Conservation (phyloP, 78 protist species). For the Dictyostelium citrinum region DNA sequence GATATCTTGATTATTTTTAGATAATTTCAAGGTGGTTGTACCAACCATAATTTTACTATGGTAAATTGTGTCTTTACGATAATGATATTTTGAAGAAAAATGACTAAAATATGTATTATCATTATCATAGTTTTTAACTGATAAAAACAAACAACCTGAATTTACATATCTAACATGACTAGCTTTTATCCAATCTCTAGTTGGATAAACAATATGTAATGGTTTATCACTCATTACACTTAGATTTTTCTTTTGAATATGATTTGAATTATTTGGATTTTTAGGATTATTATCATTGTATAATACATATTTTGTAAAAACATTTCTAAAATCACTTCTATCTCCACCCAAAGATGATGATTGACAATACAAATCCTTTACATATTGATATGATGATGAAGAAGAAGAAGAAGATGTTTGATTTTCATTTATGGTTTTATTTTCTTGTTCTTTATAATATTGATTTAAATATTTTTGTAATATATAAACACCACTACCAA, state of each 20-base stretch:
- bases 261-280: neutral
- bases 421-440: neutral
- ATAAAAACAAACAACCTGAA: neutral
- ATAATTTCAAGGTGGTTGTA: neutral
- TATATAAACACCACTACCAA: neutral
- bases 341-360: slow-evolving; percentile 5
- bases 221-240: neutral
- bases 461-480: neutral
- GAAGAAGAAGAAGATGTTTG: no score
- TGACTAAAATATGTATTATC: neutral
- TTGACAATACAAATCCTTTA: slow-evolving; percentile 10
- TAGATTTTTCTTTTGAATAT: neutral
- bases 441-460: neutral
- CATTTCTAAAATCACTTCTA: neutral
- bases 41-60: slow-evolving; percentile 54
- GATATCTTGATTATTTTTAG: neutral
- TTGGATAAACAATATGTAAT: slow-evolving; percentile 37
- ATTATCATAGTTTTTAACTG: slow-evolving; percentile 10
- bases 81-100: neutral
- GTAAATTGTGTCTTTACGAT: neutral
- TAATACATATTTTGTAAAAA: neutral
- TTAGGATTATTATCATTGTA: neutral
- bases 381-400: neutral
- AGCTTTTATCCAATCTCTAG: neutral
- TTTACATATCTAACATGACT: neutral